Evolutionary conservation across 2,329 filamentous ascomycete species (phyloP).

Genomic region (Alternaria sp.): DNA sequence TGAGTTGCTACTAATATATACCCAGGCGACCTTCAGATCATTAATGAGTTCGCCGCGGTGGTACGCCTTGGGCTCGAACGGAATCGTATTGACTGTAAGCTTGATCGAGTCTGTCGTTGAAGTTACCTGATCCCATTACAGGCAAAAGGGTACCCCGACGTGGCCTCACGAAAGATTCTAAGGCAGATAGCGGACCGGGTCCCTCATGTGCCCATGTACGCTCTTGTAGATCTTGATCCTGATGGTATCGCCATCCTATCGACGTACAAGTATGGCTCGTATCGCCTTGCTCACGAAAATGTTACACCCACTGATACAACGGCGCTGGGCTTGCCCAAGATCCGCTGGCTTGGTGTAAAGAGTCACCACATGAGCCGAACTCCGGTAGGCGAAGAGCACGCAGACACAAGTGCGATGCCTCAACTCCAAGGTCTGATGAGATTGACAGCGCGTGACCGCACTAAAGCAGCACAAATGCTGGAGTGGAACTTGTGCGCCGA

Average conservation of each 20-base stretch:
- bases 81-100: constrained; percentile 72
- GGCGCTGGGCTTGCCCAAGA: constrained; percentile 54
- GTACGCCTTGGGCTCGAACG: constrained; percentile 60
- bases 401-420: constrained; percentile 18
- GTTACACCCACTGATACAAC: constrained; percentile 50
- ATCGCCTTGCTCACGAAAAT: constrained; percentile 67
- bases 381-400: constrained; percentile 24
- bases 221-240: constrained; percentile 77
- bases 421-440: constrained; percentile 56
- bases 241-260: constrained; percentile 77
- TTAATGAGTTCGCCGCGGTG: constrained; percentile 67
- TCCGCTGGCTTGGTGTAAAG: constrained; percentile 72
- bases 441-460: constrained; percentile 66
- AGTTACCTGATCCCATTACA: constrained; percentile 47
- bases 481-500: constrained; percentile 50
- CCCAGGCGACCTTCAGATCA: constrained; percentile 76
- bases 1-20: constrained; percentile 25
- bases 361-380: constrained; percentile 42
- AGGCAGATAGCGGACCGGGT: constrained; percentile 52
- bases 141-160: constrained; percentile 85
- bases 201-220: constrained; percentile 62
- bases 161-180: constrained; percentile 73
- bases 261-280: constrained; percentile 77
- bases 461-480: constrained; percentile 64
- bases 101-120: neutral